phyloP scores from a whole-genome alignment of 75 land plant species.

The Cupressus sempervirens region DNA sequence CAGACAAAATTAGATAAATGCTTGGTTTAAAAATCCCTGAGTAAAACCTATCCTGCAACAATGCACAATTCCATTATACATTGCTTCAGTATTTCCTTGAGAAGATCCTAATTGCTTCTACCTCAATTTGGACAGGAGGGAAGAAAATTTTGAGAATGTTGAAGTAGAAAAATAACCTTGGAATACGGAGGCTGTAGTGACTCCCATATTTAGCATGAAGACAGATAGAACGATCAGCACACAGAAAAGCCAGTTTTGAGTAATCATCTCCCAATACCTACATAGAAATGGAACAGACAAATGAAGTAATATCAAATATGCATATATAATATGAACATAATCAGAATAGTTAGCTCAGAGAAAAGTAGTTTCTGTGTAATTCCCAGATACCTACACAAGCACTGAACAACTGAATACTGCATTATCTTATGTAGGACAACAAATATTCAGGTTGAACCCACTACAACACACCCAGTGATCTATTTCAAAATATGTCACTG shows the following conservation, averaged over 20 bases:
- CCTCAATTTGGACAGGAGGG: background rate
- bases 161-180: conserved; percentile 41
- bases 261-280: conserved; percentile 88
- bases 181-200: conserved; percentile 83
- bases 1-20: background rate
- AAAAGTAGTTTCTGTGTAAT: conserved; percentile 92
- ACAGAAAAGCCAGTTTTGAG: conserved; percentile 95
- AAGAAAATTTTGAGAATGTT: background rate
- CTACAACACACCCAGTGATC: background rate
- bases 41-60: background rate
- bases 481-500: background rate
- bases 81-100: background rate
- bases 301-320: background rate
- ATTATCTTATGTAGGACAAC: background rate
- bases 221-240: conserved; percentile 90
- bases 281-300: background rate
- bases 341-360: background rate
- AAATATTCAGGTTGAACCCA: background rate
- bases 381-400: conserved; percentile 46
- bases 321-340: background rate
- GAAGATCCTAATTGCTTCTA: background rate
- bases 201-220: conserved; percentile 98
- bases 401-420: background rate
- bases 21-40: background rate
- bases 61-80: background rate